Conservation (phyloP, 352 stramenopile species). For the Globisporangium megalacanthum region DNA sequence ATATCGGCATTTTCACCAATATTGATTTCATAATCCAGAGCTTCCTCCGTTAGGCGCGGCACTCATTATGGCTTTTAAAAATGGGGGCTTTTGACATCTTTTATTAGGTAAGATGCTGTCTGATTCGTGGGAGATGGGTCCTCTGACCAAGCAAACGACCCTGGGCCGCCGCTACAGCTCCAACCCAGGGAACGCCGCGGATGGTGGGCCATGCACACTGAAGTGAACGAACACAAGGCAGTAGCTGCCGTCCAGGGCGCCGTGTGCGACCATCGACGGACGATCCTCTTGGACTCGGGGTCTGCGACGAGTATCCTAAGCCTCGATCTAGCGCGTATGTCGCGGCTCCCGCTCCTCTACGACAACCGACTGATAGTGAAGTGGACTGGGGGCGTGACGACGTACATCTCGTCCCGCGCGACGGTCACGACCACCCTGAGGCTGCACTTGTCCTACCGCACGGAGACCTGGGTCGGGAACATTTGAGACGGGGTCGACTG, state of each 20-base stretch:
- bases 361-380: constrained; percentile 2
- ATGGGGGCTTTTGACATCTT: too few species aligned
- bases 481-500: constrained; percentile 21
- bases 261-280: constrained; percentile 9
- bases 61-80: too few species aligned
- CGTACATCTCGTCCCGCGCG: constrained; percentile 11
- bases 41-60: too few species aligned
- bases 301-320: constrained; percentile 23
- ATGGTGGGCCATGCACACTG: not conserved
- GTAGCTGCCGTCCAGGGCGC: constrained; percentile 4
- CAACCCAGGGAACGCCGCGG: not conserved
- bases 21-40: too few species aligned
- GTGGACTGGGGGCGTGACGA: constrained; percentile 8
- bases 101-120: too few species aligned
- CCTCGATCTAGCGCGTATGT: constrained; percentile 19
- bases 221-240: not conserved
- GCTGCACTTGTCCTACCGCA: constrained; percentile 13
- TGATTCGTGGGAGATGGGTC: too few species aligned
- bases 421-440: constrained; percentile 21
- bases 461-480: constrained; percentile 20
- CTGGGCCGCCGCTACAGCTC: too few species aligned
- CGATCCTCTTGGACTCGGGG: constrained; percentile 18
- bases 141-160: too few species aligned
- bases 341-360: constrained; percentile 11
- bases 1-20: too few species aligned